These are phyloP conservation scores for Lathyrus sativus DNA, from an alignment of 306 rosid genomes.

Conservation along the genomic window DNA sequence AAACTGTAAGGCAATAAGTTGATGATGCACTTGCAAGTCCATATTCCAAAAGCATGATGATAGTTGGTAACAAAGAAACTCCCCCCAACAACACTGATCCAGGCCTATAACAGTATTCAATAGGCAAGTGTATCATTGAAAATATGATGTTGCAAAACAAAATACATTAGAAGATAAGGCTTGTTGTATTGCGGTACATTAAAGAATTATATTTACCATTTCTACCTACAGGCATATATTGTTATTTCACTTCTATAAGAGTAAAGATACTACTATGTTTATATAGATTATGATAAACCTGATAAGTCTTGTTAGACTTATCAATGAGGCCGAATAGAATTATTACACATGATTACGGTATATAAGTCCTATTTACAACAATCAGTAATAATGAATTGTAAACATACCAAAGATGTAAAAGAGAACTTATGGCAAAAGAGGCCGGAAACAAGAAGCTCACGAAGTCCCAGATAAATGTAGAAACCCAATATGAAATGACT, in stretches of 20 bases:
- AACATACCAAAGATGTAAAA: constrained; percentile 82
- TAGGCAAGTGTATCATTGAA: constrained; percentile 26
- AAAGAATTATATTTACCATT: constrained; percentile 10
- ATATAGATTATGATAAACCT: neutral
- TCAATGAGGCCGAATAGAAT: neutral
- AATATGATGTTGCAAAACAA: constrained; percentile 21
- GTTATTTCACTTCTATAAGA: constrained; percentile 1
- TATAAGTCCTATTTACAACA: neutral
- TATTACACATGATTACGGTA: neutral
- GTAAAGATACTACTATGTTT: neutral
- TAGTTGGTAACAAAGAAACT: constrained; percentile 68
- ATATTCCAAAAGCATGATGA: constrained; percentile 75
- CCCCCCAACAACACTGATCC: constrained; percentile 91
- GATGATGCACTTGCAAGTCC: constrained; percentile 93
- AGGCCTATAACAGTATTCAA: constrained; percentile 57
- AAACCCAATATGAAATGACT: constrained; percentile 79
- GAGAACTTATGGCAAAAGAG: constrained; percentile 67
- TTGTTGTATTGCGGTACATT: constrained; percentile 2
- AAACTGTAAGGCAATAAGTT: constrained; percentile 92
- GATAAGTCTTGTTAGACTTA: neutral
- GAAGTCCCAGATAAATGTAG: constrained; percentile 88
- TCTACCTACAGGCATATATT: constrained; percentile 13
- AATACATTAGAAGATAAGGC: constrained; percentile 15
- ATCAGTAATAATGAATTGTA: constrained; percentile 16
- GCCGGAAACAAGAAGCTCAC: constrained; percentile 94